phyloP scores from a whole-genome alignment of 495 filamentous ascomycete species.

The Aspergillus heteromorphus region DNA sequence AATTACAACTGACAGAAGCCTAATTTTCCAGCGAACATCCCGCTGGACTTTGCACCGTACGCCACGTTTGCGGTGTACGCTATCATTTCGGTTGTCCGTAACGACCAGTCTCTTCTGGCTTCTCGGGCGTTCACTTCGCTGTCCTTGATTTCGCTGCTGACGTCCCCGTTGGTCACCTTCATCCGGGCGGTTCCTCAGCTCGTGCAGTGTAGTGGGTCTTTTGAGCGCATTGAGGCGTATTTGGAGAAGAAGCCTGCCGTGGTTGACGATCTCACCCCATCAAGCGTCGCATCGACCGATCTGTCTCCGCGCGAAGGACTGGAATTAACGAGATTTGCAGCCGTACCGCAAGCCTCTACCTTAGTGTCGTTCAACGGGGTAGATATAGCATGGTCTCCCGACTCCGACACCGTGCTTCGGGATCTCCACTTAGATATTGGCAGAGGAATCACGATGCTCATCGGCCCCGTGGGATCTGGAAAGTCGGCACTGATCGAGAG shows the following conservation, averaged over 20 bases:
- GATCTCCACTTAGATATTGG: conserved; percentile 4
- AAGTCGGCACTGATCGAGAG: conserved; percentile 35
- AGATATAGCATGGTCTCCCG: background rate
- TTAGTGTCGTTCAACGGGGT: background rate
- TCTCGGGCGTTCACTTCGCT: conserved; percentile 32
- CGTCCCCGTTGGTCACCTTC: conserved; percentile 23
- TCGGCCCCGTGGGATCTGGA: conserved; percentile 36
- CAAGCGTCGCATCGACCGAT: too few relatives aligned
- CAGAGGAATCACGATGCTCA: conserved; percentile 22
- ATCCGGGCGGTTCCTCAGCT: conserved; percentile 1
- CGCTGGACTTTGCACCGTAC: conserved; percentile 21
- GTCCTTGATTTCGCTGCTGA: conserved; percentile 30
- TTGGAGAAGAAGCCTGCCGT: background rate
- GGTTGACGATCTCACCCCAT: background rate
- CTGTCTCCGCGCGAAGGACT: too few relatives aligned
- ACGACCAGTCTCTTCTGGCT: conserved; percentile 35
- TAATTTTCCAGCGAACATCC: background rate
- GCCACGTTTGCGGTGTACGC: conserved; percentile 39
- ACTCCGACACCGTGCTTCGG: background rate
- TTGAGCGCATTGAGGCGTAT: background rate
- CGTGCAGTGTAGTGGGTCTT: background rate
- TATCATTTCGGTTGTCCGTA: conserved; percentile 34
- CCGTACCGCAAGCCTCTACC: background rate
- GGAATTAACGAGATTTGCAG: background rate
- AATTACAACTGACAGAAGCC: background rate